These are phyloP conservation scores for Leucosporidium scottii DNA, from an alignment of 768 basidiomycete genomes.

Conservation along the genomic window DNA sequence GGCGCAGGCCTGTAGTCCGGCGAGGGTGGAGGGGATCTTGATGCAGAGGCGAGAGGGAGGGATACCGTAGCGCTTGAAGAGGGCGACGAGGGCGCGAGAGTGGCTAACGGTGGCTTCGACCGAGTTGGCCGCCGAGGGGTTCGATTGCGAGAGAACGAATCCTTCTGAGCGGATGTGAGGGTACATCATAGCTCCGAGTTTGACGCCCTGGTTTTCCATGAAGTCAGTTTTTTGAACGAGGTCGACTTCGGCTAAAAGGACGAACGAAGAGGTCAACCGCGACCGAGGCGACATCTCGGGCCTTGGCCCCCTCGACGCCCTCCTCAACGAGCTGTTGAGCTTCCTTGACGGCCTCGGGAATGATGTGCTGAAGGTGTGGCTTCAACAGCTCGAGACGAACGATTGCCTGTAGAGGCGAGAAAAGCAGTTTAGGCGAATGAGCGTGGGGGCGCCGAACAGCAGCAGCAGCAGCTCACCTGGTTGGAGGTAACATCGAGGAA, in stretches of 20 bases:
- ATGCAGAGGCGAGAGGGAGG: conserved; percentile 35
- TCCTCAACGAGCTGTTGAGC: conserved; percentile 24
- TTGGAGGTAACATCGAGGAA: conserved; percentile 35
- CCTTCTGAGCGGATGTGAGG: conserved; percentile 6
- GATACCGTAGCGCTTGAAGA: conserved; percentile 23
- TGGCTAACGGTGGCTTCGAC: conserved; percentile 31
- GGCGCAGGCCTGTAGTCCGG: conserved; percentile 33
- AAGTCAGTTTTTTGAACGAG: too few species aligned
- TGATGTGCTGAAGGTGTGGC: conserved; percentile 16
- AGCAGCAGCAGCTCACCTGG: background rate
- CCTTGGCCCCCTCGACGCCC: conserved; percentile 35
- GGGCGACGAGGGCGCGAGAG: conserved; percentile 28
- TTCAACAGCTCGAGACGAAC: conserved; percentile 28
- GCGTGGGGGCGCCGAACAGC: too few species aligned
- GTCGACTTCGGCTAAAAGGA: background rate
- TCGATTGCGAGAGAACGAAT: conserved; percentile 31
- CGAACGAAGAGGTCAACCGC: background rate
- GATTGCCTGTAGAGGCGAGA: conserved; percentile 21
- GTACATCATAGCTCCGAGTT: conserved; percentile 11
- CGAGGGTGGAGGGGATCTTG: conserved; percentile 37
- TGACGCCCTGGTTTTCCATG: conserved; percentile 34
- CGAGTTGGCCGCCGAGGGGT: conserved; percentile 20
- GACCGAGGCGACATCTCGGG: background rate
- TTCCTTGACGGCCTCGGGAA: conserved; percentile 20
- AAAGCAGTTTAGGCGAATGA: too few species aligned